A percentile compares a stretch with the other conserved stretches of the same genome.
Evolutionary conservation across 1,284 basidiomycete species (phyloP).

Genomic region (Sanghuangporus sanghuang): DNA sequence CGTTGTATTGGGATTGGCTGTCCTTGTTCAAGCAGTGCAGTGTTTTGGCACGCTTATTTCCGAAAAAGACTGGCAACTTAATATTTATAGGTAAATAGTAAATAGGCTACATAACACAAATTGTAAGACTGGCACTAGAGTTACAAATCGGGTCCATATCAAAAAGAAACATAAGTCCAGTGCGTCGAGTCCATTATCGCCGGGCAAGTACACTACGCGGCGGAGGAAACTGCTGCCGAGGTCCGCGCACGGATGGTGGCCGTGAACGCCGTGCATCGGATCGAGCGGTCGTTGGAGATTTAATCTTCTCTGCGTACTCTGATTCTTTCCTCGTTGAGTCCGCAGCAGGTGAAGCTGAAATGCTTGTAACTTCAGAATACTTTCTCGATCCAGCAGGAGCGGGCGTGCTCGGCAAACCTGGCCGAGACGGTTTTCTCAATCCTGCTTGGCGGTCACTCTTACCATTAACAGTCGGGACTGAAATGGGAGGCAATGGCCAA

Average conservation of each 20-base stretch:
- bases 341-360: not conserved
- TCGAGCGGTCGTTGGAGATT: not conserved
- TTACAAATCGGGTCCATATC: not conserved
- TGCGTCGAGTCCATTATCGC: not conserved
- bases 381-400: not conserved
- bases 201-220: not conserved
- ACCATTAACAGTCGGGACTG: not conserved
- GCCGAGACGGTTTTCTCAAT: not conserved
- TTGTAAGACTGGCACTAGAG: not conserved
- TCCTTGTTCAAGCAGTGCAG: constrained; percentile 7
- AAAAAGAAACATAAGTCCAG: not conserved
- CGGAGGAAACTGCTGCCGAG: not conserved
- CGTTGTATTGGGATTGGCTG: not conserved
- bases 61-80: not conserved
- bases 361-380: not conserved
- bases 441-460: not conserved
- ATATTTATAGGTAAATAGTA: not conserved
- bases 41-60: not conserved
- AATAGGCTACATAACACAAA: not conserved
- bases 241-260: not conserved
- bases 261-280: not conserved
- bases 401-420: not conserved
- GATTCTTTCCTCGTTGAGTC: too few relatives aligned
- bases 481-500: constrained; percentile 4
- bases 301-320: too few relatives aligned